phyloP scores from a whole-genome alignment of 768 basidiomycete genomes.

The Leccinum arenicola region DNA sequence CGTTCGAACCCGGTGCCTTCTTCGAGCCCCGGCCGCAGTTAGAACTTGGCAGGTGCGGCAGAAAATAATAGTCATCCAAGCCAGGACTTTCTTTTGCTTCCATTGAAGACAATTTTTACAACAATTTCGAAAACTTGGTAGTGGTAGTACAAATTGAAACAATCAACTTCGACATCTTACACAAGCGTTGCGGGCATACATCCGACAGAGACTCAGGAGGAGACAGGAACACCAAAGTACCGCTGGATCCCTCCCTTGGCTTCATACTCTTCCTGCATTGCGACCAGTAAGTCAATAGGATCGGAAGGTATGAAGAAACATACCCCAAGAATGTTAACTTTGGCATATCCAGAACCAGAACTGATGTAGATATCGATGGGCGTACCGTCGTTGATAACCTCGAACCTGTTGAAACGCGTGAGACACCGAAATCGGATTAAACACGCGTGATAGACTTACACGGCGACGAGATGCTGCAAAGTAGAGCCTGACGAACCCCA shows the following conservation, averaged over 20 bases:
- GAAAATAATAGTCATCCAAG: neutral
- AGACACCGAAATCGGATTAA: neutral
- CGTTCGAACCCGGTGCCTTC: too few relatives aligned
- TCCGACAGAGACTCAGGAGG: neutral
- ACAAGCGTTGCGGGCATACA: neutral
- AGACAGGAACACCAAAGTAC: slow-evolving; percentile 3
- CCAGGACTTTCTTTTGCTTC: neutral
- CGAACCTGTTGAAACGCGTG: neutral
- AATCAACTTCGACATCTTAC: neutral
- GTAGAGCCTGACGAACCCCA: neutral
- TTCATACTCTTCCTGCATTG: neutral
- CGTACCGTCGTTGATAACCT: slow-evolving; percentile 1
- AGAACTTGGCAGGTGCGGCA: too few relatives aligned
- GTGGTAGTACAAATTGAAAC: neutral
- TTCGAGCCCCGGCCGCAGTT: too few relatives aligned
- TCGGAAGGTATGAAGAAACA: neutral
- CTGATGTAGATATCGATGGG: slow-evolving; percentile 6
- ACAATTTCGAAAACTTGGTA: neutral
- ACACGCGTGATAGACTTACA: neutral
- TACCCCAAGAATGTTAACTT: slow-evolving; percentile 2
- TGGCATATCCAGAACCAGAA: neutral
- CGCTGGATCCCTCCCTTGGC: neutral
- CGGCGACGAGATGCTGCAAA: neutral
- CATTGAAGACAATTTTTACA: neutral
- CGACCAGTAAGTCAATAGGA: neutral